Percentiles rank a stretch among this genome's conserved stretches.
Conservation (phyloP, 495 filamentous ascomycete species). For the Penicillium ochrochloron region DNA sequence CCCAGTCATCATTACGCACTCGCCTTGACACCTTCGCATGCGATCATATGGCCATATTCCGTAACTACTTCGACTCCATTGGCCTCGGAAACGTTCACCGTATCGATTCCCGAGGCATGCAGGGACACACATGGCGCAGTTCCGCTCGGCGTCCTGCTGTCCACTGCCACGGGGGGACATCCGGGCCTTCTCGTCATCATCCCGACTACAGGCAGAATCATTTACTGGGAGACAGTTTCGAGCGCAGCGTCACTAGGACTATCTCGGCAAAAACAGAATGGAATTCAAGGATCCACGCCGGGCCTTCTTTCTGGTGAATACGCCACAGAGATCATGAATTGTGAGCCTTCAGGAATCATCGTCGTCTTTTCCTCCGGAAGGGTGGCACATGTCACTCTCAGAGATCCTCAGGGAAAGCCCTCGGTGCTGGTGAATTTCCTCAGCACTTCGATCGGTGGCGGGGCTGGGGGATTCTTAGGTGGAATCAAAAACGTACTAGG, state of each 20-base stretch:
- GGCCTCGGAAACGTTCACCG: constrained; percentile 71
- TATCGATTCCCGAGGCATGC: constrained; percentile 75
- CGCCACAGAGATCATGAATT: constrained; percentile 75
- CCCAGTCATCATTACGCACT: constrained; percentile 73
- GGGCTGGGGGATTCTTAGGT: constrained; percentile 68
- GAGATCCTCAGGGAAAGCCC: constrained; percentile 84
- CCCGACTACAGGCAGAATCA: constrained; percentile 79
- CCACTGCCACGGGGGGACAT: constrained; percentile 71
- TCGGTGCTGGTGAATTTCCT: constrained; percentile 76
- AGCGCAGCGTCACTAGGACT: constrained; percentile 77
- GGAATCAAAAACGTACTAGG: constrained; percentile 74
- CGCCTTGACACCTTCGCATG: constrained; percentile 75
- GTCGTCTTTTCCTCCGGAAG: constrained; percentile 82
- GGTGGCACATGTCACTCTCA: constrained; percentile 79
- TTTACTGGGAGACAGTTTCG: constrained; percentile 94
- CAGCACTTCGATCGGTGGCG: constrained; percentile 54
- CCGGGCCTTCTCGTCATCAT: constrained; percentile 85
- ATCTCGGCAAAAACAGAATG: constrained; percentile 73
- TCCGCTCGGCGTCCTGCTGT: constrained; percentile 80
- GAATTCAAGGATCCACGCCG: constrained; percentile 72
- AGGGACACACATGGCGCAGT: constrained; percentile 65
- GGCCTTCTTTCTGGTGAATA: constrained; percentile 79
- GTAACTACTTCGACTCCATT: constrained; percentile 54
- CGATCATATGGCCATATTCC: constrained; percentile 87
- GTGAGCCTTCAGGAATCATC: constrained; percentile 85